These are phyloP conservation scores for Crinitomyces ghanaensis DNA, from an alignment of 805 yeast species.

Conservation along the genomic window DNA sequence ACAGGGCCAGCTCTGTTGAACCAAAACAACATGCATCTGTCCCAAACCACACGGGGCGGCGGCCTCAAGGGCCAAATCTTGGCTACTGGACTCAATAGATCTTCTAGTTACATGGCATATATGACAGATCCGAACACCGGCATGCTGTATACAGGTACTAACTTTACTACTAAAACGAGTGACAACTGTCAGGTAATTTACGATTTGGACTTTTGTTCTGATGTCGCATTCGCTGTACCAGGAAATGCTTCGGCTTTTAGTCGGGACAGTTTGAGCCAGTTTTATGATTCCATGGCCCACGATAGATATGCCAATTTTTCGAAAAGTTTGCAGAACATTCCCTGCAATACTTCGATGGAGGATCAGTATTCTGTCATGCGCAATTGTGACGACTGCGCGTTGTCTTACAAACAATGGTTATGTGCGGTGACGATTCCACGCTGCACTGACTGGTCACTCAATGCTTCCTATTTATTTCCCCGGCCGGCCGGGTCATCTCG, in stretches of 20 bases:
- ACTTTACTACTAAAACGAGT: slow-evolving; percentile 43
- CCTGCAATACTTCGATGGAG: slow-evolving; percentile 55
- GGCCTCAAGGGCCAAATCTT: slow-evolving; percentile 48
- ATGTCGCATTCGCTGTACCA: slow-evolving; percentile 86
- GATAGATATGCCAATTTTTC: slow-evolving; percentile 53
- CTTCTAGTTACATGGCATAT: slow-evolving; percentile 54
- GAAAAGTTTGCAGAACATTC: slow-evolving; percentile 59
- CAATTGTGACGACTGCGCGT: slow-evolving; percentile 61
- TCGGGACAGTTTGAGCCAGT: slow-evolving; percentile 27
- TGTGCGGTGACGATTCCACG: slow-evolving; percentile 84
- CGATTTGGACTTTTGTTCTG: slow-evolving; percentile 62
- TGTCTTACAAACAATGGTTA: slow-evolving; percentile 73
- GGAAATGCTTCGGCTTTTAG: slow-evolving; percentile 29
- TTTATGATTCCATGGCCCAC: slow-evolving; percentile 57
- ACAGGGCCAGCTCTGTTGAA: slow-evolving; percentile 36
- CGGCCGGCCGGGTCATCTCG: slow-evolving; percentile 46
- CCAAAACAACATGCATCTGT: slow-evolving; percentile 22
- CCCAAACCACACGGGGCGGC: slow-evolving; percentile 34
- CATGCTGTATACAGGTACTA: slow-evolving; percentile 42
- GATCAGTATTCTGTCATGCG: slow-evolving; percentile 65
- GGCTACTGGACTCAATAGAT: slow-evolving; percentile 46
- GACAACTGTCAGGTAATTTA: slow-evolving; percentile 61
- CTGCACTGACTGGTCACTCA: slow-evolving; percentile 42
- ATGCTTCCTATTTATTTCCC: slow-evolving; percentile 27
- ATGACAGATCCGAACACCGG: slow-evolving; percentile 48